Percentiles rank a stretch among this genome's conserved stretches.
These are phyloP conservation scores for Podaxis carcinomalis DNA, from an alignment of 768 basidiomycete species.

Conservation along the genomic window DNA sequence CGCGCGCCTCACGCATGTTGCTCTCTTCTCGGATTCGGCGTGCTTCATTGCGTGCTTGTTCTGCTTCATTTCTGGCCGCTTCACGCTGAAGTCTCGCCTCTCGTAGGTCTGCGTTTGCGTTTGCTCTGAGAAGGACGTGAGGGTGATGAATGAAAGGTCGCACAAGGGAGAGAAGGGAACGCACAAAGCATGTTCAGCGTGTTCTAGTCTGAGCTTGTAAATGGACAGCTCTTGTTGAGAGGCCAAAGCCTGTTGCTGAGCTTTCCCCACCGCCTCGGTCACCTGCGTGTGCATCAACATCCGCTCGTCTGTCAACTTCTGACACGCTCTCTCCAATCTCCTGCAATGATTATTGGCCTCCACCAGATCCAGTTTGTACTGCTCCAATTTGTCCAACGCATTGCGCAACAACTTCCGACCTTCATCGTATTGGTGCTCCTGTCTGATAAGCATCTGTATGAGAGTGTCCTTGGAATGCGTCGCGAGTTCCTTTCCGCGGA, in stretches of 20 bases:
- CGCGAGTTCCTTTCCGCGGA: constrained; percentile 1
- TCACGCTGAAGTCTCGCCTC: not conserved
- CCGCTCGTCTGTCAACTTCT: constrained; percentile 5
- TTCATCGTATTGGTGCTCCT: not conserved
- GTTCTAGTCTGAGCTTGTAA: constrained; percentile 2
- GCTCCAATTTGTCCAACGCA: not conserved
- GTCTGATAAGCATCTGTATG: not conserved
- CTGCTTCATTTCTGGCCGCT: not conserved
- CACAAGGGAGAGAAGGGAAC: not conserved
- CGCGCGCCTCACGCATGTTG: constrained; percentile 4
- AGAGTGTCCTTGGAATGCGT: constrained; percentile 6
- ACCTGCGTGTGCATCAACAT: constrained; percentile 2
- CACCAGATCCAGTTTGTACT: not conserved
- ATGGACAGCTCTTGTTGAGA: constrained; percentile 4
- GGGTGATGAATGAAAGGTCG: not conserved
- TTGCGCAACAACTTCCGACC: not conserved
- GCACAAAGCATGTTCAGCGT: constrained; percentile 3
- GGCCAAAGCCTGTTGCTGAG: not conserved
- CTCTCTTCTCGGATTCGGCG: not conserved
- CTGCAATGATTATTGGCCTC: constrained; percentile 3
- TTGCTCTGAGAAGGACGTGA: not conserved
- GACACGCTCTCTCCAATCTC: constrained; percentile 3
- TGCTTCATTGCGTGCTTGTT: not conserved
- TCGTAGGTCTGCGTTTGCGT: not conserved
- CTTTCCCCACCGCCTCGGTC: not conserved